These are phyloP conservation scores for Pseudogymnoascus sp. DNA, from an alignment of 2,329 filamentous ascomycete genomes.

Conservation along the genomic window DNA sequence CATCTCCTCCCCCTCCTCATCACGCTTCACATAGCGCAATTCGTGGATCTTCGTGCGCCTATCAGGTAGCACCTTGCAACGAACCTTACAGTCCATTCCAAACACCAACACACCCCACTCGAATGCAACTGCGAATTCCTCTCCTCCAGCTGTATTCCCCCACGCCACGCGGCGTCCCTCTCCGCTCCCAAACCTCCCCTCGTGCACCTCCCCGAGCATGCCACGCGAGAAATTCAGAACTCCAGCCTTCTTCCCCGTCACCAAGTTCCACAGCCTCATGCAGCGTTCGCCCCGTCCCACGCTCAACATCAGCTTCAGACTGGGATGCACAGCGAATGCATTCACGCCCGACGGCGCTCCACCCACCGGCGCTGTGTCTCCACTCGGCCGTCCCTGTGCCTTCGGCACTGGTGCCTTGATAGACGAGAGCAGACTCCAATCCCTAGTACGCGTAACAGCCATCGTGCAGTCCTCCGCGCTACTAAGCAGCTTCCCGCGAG, in stretches of 20 bases:
- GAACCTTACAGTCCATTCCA: constrained; percentile 77
- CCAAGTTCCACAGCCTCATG: constrained; percentile 93
- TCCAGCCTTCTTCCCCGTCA: constrained; percentile 91
- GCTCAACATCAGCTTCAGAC: constrained; percentile 92
- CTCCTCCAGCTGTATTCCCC: constrained; percentile 62
- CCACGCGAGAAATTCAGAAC: constrained; percentile 76
- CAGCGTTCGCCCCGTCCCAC: constrained; percentile 83
- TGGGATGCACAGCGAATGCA: constrained; percentile 90
- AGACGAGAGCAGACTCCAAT: constrained; percentile 79
- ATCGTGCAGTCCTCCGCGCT: constrained; percentile 86
- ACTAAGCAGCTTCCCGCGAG: constrained; percentile 79
- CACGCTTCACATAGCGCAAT: constrained; percentile 57
- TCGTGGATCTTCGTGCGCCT: constrained; percentile 75
- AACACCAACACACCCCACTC: constrained; percentile 80
- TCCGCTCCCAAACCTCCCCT: constrained; percentile 66
- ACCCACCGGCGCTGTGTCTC: constrained; percentile 78
- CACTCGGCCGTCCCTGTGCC: constrained; percentile 68
- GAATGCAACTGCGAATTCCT: constrained; percentile 84
- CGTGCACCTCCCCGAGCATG: constrained; percentile 65
- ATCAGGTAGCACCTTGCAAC: constrained; percentile 60
- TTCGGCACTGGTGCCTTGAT: constrained; percentile 87
- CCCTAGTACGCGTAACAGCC: constrained; percentile 74
- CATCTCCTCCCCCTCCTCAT: constrained; percentile 39
- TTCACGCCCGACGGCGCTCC: constrained; percentile 83
- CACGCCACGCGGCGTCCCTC: constrained; percentile 79